Conservation (phyloP, 345 rosid species). For the Murraya paniculata region DNA sequence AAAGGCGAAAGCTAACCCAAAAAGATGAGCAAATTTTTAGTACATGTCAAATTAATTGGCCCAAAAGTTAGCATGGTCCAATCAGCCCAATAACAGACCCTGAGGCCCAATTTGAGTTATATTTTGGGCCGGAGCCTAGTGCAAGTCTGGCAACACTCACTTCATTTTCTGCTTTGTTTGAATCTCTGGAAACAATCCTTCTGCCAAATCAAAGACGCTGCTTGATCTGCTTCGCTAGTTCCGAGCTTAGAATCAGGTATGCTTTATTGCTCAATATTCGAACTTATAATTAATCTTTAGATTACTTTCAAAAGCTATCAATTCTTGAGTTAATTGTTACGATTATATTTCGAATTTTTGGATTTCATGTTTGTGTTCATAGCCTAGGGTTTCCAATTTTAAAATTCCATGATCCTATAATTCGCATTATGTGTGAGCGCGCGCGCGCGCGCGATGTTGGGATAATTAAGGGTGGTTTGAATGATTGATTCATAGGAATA, state of each 20-base stretch:
- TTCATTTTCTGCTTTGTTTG: neutral
- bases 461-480: neutral
- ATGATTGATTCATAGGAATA: neutral
- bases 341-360: neutral
- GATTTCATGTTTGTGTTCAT: neutral
- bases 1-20: neutral
- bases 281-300: neutral
- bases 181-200: neutral
- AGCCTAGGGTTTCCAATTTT: conserved; percentile 12
- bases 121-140: neutral
- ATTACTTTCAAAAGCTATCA: neutral
- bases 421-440: too few relatives aligned
- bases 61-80: neutral
- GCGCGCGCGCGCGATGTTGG: too few relatives aligned
- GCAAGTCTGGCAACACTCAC: neutral
- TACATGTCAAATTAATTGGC: neutral
- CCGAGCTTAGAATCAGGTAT: neutral
- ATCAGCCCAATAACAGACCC: neutral
- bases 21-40: neutral
- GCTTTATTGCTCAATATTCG: neutral
- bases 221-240: neutral
- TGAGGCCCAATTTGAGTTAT: neutral
- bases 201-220: neutral
- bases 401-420: neutral
- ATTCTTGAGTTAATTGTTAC: neutral